A percentile compares a stretch with the other conserved stretches of the same genome.
phyloP scores from a whole-genome alignment of 2,329 filamentous ascomycete genomes.

The Cercospora sp. region DNA sequence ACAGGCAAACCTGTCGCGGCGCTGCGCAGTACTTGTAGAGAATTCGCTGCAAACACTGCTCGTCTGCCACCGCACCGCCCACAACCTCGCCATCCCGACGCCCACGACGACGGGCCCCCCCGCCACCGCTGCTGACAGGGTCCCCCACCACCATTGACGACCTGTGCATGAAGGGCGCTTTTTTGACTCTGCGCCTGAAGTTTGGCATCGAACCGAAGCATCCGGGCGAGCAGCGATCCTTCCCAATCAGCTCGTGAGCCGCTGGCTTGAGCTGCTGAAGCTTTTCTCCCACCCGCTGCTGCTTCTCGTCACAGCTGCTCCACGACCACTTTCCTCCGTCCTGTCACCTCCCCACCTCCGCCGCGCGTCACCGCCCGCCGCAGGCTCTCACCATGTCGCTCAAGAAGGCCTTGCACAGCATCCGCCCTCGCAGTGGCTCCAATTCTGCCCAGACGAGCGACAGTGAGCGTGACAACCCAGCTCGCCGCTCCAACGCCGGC shows the following conservation, averaged over 20 bases:
- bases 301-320: not conserved
- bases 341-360: not conserved
- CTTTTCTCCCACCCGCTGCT: not conserved
- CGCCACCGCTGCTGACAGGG: not conserved
- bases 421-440: conserved; percentile 42
- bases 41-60: not conserved
- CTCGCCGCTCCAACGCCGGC: conserved; percentile 26
- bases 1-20: not conserved
- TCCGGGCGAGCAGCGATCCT: conserved; percentile 2
- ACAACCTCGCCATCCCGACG: not conserved
- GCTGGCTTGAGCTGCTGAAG: conserved; percentile 1
- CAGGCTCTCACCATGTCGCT: conserved; percentile 38
- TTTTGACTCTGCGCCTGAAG: not conserved
- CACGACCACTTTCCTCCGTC: not conserved
- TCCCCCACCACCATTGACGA: not conserved
- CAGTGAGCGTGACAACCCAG: conserved; percentile 25
- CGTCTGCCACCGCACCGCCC: not conserved
- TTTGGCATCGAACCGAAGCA: conserved; percentile 12
- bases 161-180: not conserved
- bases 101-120: not conserved
- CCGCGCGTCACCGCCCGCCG: conserved; percentile 4
- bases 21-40: not conserved
- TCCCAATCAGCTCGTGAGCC: not conserved
- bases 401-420: conserved; percentile 49
- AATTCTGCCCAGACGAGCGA: conserved; percentile 28